Conservation (phyloP, 176 grass and related monocot genomes). For the Pharus latifolius region DNA sequence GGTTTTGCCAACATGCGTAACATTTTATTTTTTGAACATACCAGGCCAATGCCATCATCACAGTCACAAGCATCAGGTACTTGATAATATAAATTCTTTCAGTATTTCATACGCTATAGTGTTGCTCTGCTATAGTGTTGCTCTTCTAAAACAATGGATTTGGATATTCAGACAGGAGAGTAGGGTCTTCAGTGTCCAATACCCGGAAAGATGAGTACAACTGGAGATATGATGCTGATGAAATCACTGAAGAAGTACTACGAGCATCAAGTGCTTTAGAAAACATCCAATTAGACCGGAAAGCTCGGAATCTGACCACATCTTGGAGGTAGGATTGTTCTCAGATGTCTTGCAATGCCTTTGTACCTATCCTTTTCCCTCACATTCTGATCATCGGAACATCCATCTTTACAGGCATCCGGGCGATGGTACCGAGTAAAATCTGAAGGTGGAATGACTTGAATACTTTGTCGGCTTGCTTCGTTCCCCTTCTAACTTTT, state of each 20-base stretch:
- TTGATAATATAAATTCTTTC: background rate
- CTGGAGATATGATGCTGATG: constrained; percentile 82
- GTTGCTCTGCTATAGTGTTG: background rate
- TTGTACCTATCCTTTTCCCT: background rate
- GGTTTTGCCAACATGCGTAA: background rate
- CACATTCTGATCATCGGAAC: background rate
- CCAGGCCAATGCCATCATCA: constrained; percentile 45
- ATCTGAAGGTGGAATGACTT: background rate
- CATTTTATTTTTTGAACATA: constrained; percentile 30
- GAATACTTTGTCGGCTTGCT: background rate
- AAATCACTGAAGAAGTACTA: constrained; percentile 80
- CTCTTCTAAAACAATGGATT: background rate
- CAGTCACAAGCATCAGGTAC: constrained; percentile 73
- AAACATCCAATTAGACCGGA: constrained; percentile 76
- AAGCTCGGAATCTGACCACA: constrained; percentile 65
- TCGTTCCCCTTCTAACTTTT: background rate
- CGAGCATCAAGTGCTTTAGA: constrained; percentile 60
- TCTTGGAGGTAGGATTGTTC: constrained; percentile 54
- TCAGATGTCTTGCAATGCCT: background rate
- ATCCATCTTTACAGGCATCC: constrained; percentile 21
- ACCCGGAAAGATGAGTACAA: constrained; percentile 83
- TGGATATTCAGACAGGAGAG: constrained; percentile 46
- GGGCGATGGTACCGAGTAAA: constrained; percentile 19
- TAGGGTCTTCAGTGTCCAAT: constrained; percentile 35
- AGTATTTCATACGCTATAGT: background rate